A percentile compares a stretch with the other conserved stretches of the same genome.
These are phyloP conservation scores for Neofusicoccum sp. DNA, from an alignment of 2,329 filamentous ascomycete species.

Conservation along the genomic window DNA sequence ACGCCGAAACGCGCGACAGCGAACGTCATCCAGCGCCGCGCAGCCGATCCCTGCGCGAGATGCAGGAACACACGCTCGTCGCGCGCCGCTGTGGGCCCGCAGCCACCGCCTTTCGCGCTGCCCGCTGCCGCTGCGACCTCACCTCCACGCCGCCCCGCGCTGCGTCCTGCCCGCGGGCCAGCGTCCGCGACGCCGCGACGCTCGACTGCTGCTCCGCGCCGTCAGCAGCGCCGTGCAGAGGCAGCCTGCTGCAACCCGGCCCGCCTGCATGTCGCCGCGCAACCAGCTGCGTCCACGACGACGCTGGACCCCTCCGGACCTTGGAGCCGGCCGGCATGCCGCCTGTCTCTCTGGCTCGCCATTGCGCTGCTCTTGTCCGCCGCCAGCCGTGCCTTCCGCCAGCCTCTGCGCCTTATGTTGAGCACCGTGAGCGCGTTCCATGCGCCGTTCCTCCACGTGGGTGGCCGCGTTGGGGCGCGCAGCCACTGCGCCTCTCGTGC, in stretches of 20 bases:
- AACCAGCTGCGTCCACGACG: constrained; percentile 6
- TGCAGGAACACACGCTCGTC: background rate
- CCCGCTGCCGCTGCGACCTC: background rate
- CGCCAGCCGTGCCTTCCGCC: too few relatives aligned
- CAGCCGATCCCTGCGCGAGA: background rate
- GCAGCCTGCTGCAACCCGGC: background rate
- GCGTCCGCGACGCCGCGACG: too few relatives aligned
- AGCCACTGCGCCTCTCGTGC: background rate
- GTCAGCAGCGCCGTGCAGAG: background rate
- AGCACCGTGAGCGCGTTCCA: too few relatives aligned
- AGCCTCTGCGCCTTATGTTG: too few relatives aligned
- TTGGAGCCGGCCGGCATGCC: background rate
- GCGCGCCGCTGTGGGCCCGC: background rate
- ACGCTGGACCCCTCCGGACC: background rate
- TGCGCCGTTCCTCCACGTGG: too few relatives aligned
- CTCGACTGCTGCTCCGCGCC: too few relatives aligned
- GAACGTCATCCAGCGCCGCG: constrained; percentile 8
- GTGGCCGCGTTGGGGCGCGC: too few relatives aligned
- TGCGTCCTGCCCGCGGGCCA: background rate
- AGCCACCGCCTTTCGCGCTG: background rate
- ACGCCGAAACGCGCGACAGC: background rate
- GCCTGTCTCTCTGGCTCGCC: background rate
- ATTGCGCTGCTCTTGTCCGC: too few relatives aligned
- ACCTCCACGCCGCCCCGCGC: background rate
- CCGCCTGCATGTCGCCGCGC: background rate